Evolutionary conservation across 257 asterid genomes (phyloP).

Genomic region (Capsicum chinense): DNA sequence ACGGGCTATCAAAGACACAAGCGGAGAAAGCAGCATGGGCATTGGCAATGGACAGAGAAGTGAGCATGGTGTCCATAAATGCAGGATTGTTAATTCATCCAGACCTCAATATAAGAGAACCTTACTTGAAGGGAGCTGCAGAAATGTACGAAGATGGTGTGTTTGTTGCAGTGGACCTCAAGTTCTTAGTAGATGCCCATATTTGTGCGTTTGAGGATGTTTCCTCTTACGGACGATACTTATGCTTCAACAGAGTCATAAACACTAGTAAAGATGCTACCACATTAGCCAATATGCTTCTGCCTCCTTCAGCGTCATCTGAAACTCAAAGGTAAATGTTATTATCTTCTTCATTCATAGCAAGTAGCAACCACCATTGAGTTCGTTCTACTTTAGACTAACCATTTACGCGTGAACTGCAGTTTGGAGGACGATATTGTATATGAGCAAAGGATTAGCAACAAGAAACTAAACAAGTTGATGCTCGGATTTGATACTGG

Average conservation of each 20-base stretch:
- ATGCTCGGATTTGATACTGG: slow-evolving; percentile 70
- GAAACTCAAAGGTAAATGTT: slow-evolving; percentile 14
- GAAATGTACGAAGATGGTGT: slow-evolving; percentile 90
- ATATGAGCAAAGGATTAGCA: slow-evolving; percentile 75
- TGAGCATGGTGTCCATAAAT: slow-evolving; percentile 80
- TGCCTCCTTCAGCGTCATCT: slow-evolving; percentile 45
- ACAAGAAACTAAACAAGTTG: slow-evolving; percentile 70
- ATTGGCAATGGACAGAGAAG: slow-evolving; percentile 92
- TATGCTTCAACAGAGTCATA: slow-evolving; percentile 74
- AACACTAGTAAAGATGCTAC: slow-evolving; percentile 57
- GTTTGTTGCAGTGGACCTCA: slow-evolving; percentile 77
- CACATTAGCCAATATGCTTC: slow-evolving; percentile 56
- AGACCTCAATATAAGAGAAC: slow-evolving; percentile 67
- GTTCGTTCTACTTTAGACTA: not conserved
- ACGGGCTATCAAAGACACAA: slow-evolving; percentile 76
- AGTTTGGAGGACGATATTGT: slow-evolving; percentile 59
- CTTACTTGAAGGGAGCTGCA: slow-evolving; percentile 82
- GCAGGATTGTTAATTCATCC: slow-evolving; percentile 71
- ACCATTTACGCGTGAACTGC: slow-evolving; percentile 20
- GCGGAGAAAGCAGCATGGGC: slow-evolving; percentile 97
- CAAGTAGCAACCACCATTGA: not conserved
- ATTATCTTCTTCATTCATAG: not conserved
- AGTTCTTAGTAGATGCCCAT: slow-evolving; percentile 80
- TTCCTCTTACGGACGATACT: slow-evolving; percentile 80
- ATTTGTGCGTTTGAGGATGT: slow-evolving; percentile 82